phyloP scores from a whole-genome alignment of 257 asterid species.

The Ilex asprella region DNA sequence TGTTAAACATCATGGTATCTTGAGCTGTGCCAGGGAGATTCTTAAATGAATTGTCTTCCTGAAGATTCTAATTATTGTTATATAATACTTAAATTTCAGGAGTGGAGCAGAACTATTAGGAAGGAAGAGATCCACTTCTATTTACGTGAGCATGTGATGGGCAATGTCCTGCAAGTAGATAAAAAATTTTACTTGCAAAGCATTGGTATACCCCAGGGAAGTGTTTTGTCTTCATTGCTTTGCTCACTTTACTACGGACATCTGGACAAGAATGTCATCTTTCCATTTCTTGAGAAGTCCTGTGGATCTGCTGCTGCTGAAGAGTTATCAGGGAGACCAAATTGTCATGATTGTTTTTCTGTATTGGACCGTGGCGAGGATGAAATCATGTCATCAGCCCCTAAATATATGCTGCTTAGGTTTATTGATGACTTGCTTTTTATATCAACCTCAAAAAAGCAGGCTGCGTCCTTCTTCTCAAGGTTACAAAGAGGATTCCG shows the following conservation, averaged over 20 bases:
- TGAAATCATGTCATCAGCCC: slow-evolving; percentile 14
- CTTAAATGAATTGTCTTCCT: not conserved
- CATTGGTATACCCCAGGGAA: slow-evolving; percentile 91
- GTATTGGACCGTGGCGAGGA: slow-evolving; percentile 10
- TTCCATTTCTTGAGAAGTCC: slow-evolving; percentile 62
- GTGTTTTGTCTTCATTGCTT: slow-evolving; percentile 71
- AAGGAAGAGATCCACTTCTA: slow-evolving; percentile 35
- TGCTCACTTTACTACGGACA: slow-evolving; percentile 83
- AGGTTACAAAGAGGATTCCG: slow-evolving; percentile 65
- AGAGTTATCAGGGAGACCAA: slow-evolving; percentile 13
- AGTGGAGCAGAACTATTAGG: slow-evolving; percentile 31
- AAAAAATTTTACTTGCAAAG: slow-evolving; percentile 54
- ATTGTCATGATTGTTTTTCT: slow-evolving; percentile 22
- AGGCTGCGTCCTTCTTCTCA: slow-evolving; percentile 63
- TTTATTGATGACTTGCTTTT: slow-evolving; percentile 76
- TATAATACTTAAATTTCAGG: slow-evolving; percentile 36
- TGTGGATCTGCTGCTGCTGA: slow-evolving; percentile 13
- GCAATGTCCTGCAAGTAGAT: slow-evolving; percentile 52
- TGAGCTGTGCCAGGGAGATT: not conserved
- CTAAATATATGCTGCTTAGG: slow-evolving; percentile 59
- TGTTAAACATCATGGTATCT: too few relatives aligned
- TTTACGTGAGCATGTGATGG: slow-evolving; percentile 60
- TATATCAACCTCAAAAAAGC: slow-evolving; percentile 73
- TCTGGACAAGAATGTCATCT: slow-evolving; percentile 60
- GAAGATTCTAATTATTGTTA: slow-evolving; percentile 1